Evolutionary conservation across 768 basidiomycete genomes (phyloP).

Genomic region (Multifurca ochricompacta): DNA sequence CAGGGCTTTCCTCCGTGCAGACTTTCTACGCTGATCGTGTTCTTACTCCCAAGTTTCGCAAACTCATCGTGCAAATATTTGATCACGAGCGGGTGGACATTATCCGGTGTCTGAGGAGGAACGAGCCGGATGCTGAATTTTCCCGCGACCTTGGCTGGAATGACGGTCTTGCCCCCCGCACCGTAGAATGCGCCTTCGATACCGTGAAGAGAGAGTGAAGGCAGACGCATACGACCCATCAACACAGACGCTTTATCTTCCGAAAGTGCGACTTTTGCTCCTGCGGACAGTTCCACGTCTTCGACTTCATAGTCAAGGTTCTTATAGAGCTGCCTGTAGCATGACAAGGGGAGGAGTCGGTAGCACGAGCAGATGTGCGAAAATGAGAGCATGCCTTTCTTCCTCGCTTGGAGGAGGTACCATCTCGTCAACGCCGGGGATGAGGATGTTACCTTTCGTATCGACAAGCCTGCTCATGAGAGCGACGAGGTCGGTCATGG

Average conservation of each 20-base stretch:
- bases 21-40: conserved; percentile 61
- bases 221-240: conserved; percentile 91
- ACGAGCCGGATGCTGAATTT: conserved; percentile 96
- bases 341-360: not conserved
- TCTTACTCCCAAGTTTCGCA: conserved; percentile 78
- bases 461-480: conserved; percentile 84
- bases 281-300: conserved; percentile 71
- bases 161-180: conserved; percentile 84
- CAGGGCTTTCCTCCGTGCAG: conserved; percentile 85
- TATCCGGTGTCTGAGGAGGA: conserved; percentile 78
- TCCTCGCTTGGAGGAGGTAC: conserved; percentile 64
- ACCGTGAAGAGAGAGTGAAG: conserved; percentile 86
- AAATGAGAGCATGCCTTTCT: conserved; percentile 45
- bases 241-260: conserved; percentile 70
- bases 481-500: conserved; percentile 87
- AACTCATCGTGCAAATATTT: conserved; percentile 73
- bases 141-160: conserved; percentile 80
- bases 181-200: conserved; percentile 93
- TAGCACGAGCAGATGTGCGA: not conserved
- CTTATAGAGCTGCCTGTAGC: conserved; percentile 55
- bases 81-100: conserved; percentile 61
- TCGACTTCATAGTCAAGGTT: conserved; percentile 61
- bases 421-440: conserved; percentile 85
- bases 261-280: conserved; percentile 67
- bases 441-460: conserved; percentile 68